These are phyloP conservation scores for Emergomyces africanus DNA, from an alignment of 2,329 filamentous ascomycete genomes.

Conservation along the genomic window DNA sequence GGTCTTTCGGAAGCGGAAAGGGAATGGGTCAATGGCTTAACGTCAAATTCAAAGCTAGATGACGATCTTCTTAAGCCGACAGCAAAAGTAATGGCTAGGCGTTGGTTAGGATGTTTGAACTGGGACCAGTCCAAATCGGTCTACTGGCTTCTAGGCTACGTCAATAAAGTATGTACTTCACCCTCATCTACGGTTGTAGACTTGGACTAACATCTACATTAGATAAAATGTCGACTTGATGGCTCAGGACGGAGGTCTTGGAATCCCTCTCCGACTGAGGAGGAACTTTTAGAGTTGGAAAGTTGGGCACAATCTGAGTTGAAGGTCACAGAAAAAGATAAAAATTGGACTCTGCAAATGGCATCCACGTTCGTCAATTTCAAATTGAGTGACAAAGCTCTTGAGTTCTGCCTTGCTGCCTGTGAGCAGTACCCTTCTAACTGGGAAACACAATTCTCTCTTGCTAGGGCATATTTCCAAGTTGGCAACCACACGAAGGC, in stretches of 20 bases:
- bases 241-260: not conserved
- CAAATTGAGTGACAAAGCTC: slow-evolving; percentile 8
- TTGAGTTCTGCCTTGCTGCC: slow-evolving; percentile 13
- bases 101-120: slow-evolving; percentile 10
- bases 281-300: slow-evolving; percentile 8
- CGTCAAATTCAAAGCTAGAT: slow-evolving; percentile 14
- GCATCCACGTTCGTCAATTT: slow-evolving; percentile 12
- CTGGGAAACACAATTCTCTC: slow-evolving; percentile 15
- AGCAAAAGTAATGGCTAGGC: slow-evolving; percentile 10
- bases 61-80: slow-evolving; percentile 16
- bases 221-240: slow-evolving; percentile 6
- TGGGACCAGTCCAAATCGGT: slow-evolving; percentile 3
- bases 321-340: slow-evolving; percentile 4
- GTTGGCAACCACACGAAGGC: slow-evolving; percentile 5
- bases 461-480: slow-evolving; percentile 9
- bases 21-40: slow-evolving; percentile 16
- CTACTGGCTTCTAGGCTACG: slow-evolving; percentile 6
- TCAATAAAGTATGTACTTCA: slow-evolving; percentile 5
- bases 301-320: slow-evolving; percentile 9
- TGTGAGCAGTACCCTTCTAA: slow-evolving; percentile 8
- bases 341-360: slow-evolving; percentile 11
- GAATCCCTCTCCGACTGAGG: slow-evolving; percentile 3
- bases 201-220: not conserved
- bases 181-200: no score
- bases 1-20: slow-evolving; percentile 12